A percentile compares a stretch with the other conserved stretches of the same genome.
These are phyloP conservation scores for Daucus carota DNA, from an alignment of 129 eudicot species.

Conservation along the genomic window DNA sequence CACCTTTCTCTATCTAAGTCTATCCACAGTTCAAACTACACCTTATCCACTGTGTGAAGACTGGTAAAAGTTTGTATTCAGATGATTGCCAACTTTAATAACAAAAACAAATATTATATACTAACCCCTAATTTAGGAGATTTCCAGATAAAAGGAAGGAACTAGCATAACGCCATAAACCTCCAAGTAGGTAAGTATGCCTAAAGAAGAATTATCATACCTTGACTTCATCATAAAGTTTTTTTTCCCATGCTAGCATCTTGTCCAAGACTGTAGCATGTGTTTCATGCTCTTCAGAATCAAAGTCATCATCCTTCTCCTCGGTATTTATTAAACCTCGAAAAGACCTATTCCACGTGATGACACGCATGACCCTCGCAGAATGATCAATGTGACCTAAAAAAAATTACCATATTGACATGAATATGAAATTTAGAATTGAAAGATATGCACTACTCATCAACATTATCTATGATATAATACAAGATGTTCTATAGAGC, in stretches of 20 bases:
- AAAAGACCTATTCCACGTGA: constrained; percentile 95
- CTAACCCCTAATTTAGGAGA: not conserved
- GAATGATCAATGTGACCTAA: constrained; percentile 93
- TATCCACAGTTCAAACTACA: not conserved
- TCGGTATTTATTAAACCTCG: constrained; percentile 61
- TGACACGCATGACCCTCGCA: constrained; percentile 91
- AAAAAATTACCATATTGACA: constrained; percentile 14
- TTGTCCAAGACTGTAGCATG: constrained; percentile 97
- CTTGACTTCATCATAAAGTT: constrained; percentile 96
- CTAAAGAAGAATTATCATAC: constrained; percentile 27
- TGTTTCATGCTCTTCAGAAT: constrained; percentile 92
- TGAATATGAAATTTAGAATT: not conserved
- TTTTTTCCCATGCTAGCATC: constrained; percentile 99
- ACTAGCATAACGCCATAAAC: not conserved
- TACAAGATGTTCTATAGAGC: not conserved
- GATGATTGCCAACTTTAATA: not conserved
- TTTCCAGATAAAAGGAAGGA: not conserved
- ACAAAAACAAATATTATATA: not conserved
- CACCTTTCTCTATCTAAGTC: not conserved
- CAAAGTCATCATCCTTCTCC: constrained; percentile 73
- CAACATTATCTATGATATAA: not conserved
- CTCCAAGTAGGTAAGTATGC: not conserved
- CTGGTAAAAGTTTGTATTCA: not conserved
- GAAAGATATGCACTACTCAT: not conserved
- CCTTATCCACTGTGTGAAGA: not conserved